phyloP scores from a whole-genome alignment of 2,329 filamentous ascomycete genomes.

The Lasiodiplodia sp. region DNA sequence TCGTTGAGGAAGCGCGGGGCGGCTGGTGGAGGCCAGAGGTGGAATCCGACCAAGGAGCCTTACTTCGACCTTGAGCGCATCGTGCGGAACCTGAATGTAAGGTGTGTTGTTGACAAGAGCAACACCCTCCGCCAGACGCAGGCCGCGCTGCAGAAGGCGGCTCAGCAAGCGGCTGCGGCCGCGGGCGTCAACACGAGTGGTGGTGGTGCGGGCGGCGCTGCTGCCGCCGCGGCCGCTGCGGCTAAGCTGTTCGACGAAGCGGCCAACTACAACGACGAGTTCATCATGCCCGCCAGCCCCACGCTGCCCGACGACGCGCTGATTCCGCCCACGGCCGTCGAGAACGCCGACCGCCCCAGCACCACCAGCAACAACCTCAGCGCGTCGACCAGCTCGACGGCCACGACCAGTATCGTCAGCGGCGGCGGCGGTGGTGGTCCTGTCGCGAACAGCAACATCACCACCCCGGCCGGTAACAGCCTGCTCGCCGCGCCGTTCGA shows the following conservation, averaged over 20 bases:
- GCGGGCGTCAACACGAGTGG: slow-evolving; percentile 34
- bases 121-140: slow-evolving; percentile 29
- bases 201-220: slow-evolving; percentile 44
- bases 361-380: background rate
- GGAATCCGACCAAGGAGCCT: slow-evolving; percentile 33
- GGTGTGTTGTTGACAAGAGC: slow-evolving; percentile 20
- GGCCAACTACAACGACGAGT: slow-evolving; percentile 30
- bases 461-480: background rate
- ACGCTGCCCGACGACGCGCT: background rate
- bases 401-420: background rate
- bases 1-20: slow-evolving; percentile 41
- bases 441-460: too few species aligned
- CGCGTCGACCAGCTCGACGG: slow-evolving; percentile 9
- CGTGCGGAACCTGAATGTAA: slow-evolving; percentile 23
- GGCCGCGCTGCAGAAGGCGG: slow-evolving; percentile 31
- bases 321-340: slow-evolving; percentile 4
- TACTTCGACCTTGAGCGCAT: slow-evolving; percentile 26
- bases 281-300: slow-evolving; percentile 28
- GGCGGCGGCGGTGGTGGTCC: background rate
- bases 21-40: slow-evolving; percentile 33
- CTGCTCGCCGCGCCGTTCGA: slow-evolving; percentile 8
- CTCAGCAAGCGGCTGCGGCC: slow-evolving; percentile 31
- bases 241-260: slow-evolving; percentile 17
- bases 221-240: slow-evolving; percentile 31
- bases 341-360: background rate